These are phyloP conservation scores for Populus nigra DNA, from an alignment of 345 rosid species.

Conservation along the genomic window DNA sequence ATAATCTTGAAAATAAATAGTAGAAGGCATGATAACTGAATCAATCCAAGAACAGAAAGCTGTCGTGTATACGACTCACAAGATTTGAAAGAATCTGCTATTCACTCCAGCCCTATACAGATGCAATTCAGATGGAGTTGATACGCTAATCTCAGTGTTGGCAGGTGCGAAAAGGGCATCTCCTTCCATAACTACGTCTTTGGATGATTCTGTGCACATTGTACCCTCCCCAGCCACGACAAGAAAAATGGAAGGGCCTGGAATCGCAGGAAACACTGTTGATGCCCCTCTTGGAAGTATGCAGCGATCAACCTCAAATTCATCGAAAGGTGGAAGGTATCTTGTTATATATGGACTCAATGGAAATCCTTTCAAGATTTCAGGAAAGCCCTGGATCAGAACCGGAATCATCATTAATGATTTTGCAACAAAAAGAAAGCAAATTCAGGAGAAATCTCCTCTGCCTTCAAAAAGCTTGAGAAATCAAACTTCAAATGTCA, in stretches of 20 bases:
- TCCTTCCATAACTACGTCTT: conserved; percentile 50
- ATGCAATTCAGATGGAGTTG: conserved; percentile 53
- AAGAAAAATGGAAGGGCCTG: conserved; percentile 82
- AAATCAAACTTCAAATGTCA: neutral
- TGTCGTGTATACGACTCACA: conserved; percentile 14
- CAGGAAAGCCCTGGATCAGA: conserved; percentile 76
- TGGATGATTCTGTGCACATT: conserved; percentile 38
- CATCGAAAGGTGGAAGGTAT: conserved; percentile 90
- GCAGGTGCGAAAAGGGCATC: conserved; percentile 83
- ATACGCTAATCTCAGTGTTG: conserved; percentile 47
- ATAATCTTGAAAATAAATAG: neutral
- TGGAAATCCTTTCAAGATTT: conserved; percentile 71
- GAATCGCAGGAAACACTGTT: conserved; percentile 58
- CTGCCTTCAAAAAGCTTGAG: neutral
- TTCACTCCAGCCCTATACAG: conserved; percentile 87
- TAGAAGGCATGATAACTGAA: neutral
- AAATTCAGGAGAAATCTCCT: neutral
- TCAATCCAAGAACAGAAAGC: conserved; percentile 5
- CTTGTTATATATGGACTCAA: conserved; percentile 63
- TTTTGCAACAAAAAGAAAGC: neutral
- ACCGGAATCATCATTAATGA: neutral
- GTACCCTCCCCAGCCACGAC: conserved; percentile 62
- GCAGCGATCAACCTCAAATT: conserved; percentile 84
- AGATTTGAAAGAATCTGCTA: conserved; percentile 51
- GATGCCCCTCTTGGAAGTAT: conserved; percentile 62